A percentile compares a stretch with the other conserved stretches of the same genome.
Evolutionary conservation across 495 filamentous ascomycete genomes (phyloP).

Genomic region (Neurospora sp.): DNA sequence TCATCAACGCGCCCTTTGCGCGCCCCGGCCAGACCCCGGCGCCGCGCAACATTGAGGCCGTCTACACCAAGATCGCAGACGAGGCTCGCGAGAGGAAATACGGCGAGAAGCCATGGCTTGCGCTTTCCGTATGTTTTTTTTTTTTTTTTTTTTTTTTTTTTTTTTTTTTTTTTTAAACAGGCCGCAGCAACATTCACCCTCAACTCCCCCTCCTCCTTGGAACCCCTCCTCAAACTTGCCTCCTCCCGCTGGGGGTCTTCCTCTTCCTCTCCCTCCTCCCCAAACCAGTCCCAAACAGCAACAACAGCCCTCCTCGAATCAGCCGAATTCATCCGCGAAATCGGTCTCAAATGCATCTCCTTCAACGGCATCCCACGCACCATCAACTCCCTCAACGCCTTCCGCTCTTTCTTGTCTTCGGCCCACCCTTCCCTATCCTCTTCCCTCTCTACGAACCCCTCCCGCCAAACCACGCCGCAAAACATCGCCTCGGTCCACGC

Average conservation of each 20-base stretch:
- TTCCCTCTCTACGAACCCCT: slow-evolving; percentile 25
- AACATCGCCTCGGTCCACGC: slow-evolving; percentile 43
- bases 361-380: slow-evolving; percentile 78
- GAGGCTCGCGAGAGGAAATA: slow-evolving; percentile 44
- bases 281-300: too few species aligned
- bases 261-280: neutral
- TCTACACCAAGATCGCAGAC: slow-evolving; percentile 50
- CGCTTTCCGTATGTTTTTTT: slow-evolving; percentile 43
- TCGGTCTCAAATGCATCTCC: slow-evolving; percentile 71
- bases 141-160: too few species aligned
- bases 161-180: too few species aligned
- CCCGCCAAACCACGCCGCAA: slow-evolving; percentile 33
- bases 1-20: slow-evolving; percentile 60
- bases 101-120: slow-evolving; percentile 52
- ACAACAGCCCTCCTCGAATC: slow-evolving; percentile 37
- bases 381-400: slow-evolving; percentile 66
- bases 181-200: slow-evolving; percentile 29
- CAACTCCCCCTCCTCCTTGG: slow-evolving; percentile 25
- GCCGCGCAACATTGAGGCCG: slow-evolving; percentile 44
- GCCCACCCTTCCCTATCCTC: slow-evolving; percentile 30
- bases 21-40: slow-evolving; percentile 56
- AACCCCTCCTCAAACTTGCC: slow-evolving; percentile 38
- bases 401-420: slow-evolving; percentile 37
- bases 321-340: slow-evolving; percentile 68
- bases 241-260: slow-evolving; percentile 27